These are phyloP conservation scores for Quillaja saponaria DNA, from an alignment of 306 rosid species.

Conservation along the genomic window DNA sequence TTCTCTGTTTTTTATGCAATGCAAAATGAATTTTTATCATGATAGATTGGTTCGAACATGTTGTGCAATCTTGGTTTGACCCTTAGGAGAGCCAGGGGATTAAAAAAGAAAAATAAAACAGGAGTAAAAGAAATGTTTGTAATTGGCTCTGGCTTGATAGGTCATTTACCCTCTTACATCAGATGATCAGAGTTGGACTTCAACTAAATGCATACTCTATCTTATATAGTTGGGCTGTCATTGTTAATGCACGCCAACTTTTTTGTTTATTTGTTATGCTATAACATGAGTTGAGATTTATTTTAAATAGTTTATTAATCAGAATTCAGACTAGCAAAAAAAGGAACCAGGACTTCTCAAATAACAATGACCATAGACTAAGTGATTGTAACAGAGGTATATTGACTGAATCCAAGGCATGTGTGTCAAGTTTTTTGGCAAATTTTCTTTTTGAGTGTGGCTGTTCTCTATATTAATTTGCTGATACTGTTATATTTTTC, in stretches of 20 bases:
- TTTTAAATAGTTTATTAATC: constrained; percentile 20
- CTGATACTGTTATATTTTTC: constrained; percentile 30
- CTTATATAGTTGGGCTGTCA: constrained; percentile 43
- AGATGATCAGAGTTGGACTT: constrained; percentile 6
- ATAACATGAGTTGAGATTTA: constrained; percentile 15
- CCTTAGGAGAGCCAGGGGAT: constrained; percentile 30
- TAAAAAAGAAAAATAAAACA: constrained; percentile 53
- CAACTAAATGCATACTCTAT: constrained; percentile 22
- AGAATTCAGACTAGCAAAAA: background rate
- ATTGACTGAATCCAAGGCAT: constrained; percentile 28
- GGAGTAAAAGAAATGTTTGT: constrained; percentile 31
- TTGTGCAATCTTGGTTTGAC: constrained; percentile 26
- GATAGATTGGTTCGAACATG: constrained; percentile 7
- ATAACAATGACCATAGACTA: background rate
- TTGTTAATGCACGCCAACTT: constrained; percentile 41
- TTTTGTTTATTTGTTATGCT: constrained; percentile 5
- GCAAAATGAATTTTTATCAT: constrained; percentile 22
- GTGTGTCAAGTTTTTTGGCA: constrained; percentile 17
- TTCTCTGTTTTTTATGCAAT: constrained; percentile 7
- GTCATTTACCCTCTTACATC: constrained; percentile 29
- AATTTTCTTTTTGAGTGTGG: background rate
- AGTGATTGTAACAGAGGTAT: constrained; percentile 15
- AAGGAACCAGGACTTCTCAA: constrained; percentile 17
- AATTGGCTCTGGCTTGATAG: constrained; percentile 37
- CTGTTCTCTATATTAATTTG: constrained; percentile 3